phyloP scores from a whole-genome alignment of 1,139 yeast genomes.

The Suhomyces bokatorum region DNA sequence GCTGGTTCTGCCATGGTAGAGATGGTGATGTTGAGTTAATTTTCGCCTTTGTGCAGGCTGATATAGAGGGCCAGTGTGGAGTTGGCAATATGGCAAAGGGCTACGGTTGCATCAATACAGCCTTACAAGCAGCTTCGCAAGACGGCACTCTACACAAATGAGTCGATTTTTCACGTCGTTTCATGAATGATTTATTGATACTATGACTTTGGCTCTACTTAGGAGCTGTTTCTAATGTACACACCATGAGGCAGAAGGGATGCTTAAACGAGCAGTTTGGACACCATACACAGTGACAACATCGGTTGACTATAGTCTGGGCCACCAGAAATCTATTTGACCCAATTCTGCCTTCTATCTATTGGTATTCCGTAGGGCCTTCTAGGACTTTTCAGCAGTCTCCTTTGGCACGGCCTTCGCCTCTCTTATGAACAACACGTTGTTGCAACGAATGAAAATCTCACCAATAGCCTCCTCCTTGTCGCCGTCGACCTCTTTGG shows the following conservation, averaged over 20 bases:
- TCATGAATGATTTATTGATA: neutral
- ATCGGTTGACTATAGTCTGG: neutral
- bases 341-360: neutral
- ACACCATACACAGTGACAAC: neutral
- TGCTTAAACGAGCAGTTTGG: too few relatives aligned
- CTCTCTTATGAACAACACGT: constrained; percentile 66
- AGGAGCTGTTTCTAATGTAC: neutral
- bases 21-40: constrained; percentile 3
- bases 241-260: neutral
- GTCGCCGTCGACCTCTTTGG: constrained; percentile 54
- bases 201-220: neutral
- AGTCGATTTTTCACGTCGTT: neutral
- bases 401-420: constrained; percentile 9
- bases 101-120: neutral
- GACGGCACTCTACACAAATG: neutral
- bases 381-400: neutral
- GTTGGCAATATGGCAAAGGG: neutral
- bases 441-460: constrained; percentile 81
- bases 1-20: constrained; percentile 36
- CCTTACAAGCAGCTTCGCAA: neutral
- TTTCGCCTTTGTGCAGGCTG: constrained; percentile 3
- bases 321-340: neutral
- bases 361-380: neutral
- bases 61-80: too few relatives aligned
- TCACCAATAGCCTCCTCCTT: constrained; percentile 71